Conservation (phyloP, 2,329 filamentous ascomycete genomes). For the Botrytis fragariae region DNA sequence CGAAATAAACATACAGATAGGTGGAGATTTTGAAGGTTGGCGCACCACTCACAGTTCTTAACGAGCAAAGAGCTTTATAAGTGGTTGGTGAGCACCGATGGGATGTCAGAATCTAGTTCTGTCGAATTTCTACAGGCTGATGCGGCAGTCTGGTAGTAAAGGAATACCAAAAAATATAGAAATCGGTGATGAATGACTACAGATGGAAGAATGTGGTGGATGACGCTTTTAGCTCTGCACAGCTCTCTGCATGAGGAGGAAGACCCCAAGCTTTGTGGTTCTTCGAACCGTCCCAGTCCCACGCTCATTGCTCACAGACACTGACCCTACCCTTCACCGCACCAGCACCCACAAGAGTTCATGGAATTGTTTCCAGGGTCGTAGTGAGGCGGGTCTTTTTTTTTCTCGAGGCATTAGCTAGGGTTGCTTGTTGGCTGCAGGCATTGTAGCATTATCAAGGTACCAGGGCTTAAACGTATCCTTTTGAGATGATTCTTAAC, state of each 20-base stretch:
- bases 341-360: slow-evolving; percentile 26
- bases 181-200: slow-evolving; percentile 19
- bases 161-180: slow-evolving; percentile 7
- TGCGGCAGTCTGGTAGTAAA: slow-evolving; percentile 13
- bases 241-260: slow-evolving; percentile 25
- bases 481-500: slow-evolving; percentile 11
- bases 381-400: slow-evolving; percentile 29
- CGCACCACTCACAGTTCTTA: slow-evolving; percentile 32
- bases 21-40: slow-evolving; percentile 28
- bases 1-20: slow-evolving; percentile 26
- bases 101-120: slow-evolving; percentile 6
- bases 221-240: slow-evolving; percentile 33
- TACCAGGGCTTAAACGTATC: slow-evolving; percentile 21
- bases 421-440: slow-evolving; percentile 29
- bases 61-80: slow-evolving; percentile 24
- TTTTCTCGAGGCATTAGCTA: slow-evolving; percentile 24
- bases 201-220: slow-evolving; percentile 28
- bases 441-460: slow-evolving; percentile 21
- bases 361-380: slow-evolving; percentile 27
- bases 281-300: slow-evolving; percentile 30
- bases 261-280: slow-evolving; percentile 21
- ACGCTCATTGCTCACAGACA: slow-evolving; percentile 34
- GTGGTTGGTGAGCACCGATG: slow-evolving; percentile 26
- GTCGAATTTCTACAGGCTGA: slow-evolving; percentile 16
- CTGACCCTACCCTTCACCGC: slow-evolving; percentile 27